Evolutionary conservation across 2,329 filamentous ascomycete species (phyloP), one percentile per base, ranked within the genome.

Genomic region (Colletotrichum spinosum): DNA sequence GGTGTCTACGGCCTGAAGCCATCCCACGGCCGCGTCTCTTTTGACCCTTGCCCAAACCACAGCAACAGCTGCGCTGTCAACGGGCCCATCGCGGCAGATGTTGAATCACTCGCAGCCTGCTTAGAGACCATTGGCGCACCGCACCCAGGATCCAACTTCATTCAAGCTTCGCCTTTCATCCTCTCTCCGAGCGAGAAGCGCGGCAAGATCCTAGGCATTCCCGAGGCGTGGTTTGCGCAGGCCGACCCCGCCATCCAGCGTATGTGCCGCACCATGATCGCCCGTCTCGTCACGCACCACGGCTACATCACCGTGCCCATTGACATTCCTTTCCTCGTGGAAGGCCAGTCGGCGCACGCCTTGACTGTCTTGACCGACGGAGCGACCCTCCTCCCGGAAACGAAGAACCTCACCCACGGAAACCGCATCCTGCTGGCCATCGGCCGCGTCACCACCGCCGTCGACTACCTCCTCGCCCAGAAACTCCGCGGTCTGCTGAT

Each of bases 1-100:
- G 90, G 90, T 10, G 80, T 93, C 7, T 94, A 88, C 73, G 92
- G 92, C 0, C 82, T 95, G 44, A 94, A 94, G 73, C 83, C 91
- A 0, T 88, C 86, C 0, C 90, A 92, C 72, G 84, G 85, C 34
- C 87, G 91, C 25, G 79, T 94, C 1, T 91, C 90, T 67, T 81
- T 78, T 53, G 80, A 82, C 4, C 91, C 91, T 0, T 84, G 87
- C 1, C 77, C 82, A 12, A 86, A 86, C 63, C 82, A 88, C 55
- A 86, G 85, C 34, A 82, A 84, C 39, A 90, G 86, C 0, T 89
- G 88, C 39, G 87, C 86, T 13, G 90, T 92, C 1, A 80, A 86
- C 11, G 91, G 91, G 0, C 90, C 91, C 1, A 84, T 94, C 64
- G 89, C 91, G 4, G 80, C 84, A 49, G 91, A 86, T 72, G 86